A percentile compares a stretch with the other conserved stretches of the same genome.
These are phyloP conservation scores for Penicillium taxi DNA, from an alignment of 495 filamentous ascomycete genomes.

Conservation along the genomic window DNA sequence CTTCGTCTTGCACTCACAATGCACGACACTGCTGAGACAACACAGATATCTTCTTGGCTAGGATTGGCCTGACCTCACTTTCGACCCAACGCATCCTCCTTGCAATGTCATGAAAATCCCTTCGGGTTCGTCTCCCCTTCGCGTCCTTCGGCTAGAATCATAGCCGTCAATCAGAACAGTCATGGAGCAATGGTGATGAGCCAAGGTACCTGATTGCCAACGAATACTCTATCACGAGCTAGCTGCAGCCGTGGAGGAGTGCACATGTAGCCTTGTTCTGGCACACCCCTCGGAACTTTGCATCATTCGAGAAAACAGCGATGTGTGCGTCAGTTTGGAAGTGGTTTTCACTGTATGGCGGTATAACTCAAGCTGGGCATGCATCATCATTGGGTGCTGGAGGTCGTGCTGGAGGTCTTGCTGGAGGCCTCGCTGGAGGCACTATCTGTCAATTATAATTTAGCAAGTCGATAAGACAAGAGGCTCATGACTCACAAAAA, in stretches of 20 bases:
- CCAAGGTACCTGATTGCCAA: background rate
- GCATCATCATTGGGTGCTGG: too few relatives aligned
- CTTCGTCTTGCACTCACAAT: background rate
- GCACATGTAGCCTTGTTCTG: slow-evolving; percentile 1
- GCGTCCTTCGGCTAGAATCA: too few relatives aligned
- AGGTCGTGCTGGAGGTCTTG: background rate
- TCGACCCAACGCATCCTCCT: too few relatives aligned
- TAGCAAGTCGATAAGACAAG: background rate
- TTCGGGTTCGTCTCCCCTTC: too few relatives aligned
- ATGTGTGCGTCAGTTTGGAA: background rate
- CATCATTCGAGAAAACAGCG: background rate
- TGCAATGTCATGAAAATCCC: too few relatives aligned
- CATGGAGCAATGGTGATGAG: background rate
- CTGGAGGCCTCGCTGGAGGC: too few relatives aligned
- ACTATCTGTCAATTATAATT: background rate
- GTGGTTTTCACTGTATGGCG: background rate
- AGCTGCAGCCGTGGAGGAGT: background rate
- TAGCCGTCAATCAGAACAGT: too few relatives aligned
- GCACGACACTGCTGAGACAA: background rate
- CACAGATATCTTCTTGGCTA: background rate
- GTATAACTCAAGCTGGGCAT: background rate
- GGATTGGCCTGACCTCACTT: background rate
- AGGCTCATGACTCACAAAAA: slow-evolving; percentile 1
- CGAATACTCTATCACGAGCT: background rate
- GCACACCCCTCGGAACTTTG: slow-evolving; percentile 1